Evolutionary conservation across 192 early-diverging fungal genomes (phyloP), one percentile per base, ranked within the genome.

Genomic region (Umbelopsis vinacea): DNA sequence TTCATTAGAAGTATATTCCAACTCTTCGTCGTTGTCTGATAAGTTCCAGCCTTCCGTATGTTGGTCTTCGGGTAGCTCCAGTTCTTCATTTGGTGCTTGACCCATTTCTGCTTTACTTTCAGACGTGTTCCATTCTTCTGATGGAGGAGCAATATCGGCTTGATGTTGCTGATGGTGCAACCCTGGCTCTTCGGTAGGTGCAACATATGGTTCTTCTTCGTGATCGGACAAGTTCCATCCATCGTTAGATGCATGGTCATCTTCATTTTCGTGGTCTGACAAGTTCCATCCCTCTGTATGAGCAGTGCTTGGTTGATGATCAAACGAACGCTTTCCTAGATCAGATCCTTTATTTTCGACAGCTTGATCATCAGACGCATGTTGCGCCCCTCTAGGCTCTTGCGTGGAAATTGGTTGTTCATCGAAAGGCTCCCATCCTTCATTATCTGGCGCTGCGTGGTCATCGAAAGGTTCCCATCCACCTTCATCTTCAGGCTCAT

Each of bases 391-490:
- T 24, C 9, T 22, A 23, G 52, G n/a, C n/a, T n/a, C n/a, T n/a
- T n/a, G n/a, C n/a, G n/a, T 29, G 29, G 21, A 7, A 8, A 26
- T 24, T 26, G 53, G 53, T 9, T 54, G 23, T 19, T 54, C 53
- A 24, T 54, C 53, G 23, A 22, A 54, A 6, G 40, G 40, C 40
- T 26, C 53, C 33, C 29, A 38, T 19, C 33, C 57, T 5, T 63
- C 57, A 17, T 63, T 9, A 17, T 63, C 57, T 0, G 33, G 4
- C 33, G 48, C 5, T 6, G 15, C 12, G 19, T 22, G 57, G 11
- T 63, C 57, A 19, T 63, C 57, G n/a, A 63, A 33, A 14, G 57
- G 57, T 63, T 63, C 57, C 57, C 57, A 63, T 29, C 29, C 29
- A 3, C 26, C 57, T n/a, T 63, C 57, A 29, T 3, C 12, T 35